Evolutionary conservation across 345 rosid species (phyloP).

Genomic region (Ailanthus altissimus): DNA sequence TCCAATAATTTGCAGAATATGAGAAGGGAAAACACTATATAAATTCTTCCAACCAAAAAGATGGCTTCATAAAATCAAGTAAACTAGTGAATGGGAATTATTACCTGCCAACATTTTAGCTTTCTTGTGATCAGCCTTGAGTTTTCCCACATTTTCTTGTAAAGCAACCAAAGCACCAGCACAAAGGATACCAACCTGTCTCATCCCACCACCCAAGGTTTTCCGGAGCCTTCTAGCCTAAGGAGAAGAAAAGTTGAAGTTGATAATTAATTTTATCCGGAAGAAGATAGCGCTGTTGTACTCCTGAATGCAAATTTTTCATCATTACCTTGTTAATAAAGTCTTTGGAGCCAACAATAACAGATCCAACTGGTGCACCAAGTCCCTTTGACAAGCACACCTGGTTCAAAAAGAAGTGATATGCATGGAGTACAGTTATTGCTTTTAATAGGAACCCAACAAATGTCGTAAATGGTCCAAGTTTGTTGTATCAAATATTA

Average conservation of each 20-base stretch:
- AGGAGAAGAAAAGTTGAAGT: constrained; percentile 3
- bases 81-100: neutral
- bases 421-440: neutral
- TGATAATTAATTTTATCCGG: neutral
- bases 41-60: neutral
- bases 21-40: constrained; percentile 9
- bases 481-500: neutral
- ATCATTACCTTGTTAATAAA: constrained; percentile 68
- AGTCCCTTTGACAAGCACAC: constrained; percentile 90
- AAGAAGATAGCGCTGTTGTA: neutral
- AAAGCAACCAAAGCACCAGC: constrained; percentile 84
- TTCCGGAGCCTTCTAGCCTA: constrained; percentile 91
- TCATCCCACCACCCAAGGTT: constrained; percentile 97
- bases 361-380: constrained; percentile 95
- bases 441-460: neutral
- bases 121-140: constrained; percentile 76
- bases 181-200: constrained; percentile 83
- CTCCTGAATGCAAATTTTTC: constrained; percentile 1
- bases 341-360: constrained; percentile 78
- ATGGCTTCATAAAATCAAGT: neutral
- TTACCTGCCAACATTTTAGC: constrained; percentile 82
- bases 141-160: constrained; percentile 66
- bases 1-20: neutral
- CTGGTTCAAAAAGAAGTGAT: constrained; percentile 33
- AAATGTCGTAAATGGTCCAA: neutral